Conservation (phyloP, 345 rosid genomes). For the Eucalyptus tenuipes region DNA sequence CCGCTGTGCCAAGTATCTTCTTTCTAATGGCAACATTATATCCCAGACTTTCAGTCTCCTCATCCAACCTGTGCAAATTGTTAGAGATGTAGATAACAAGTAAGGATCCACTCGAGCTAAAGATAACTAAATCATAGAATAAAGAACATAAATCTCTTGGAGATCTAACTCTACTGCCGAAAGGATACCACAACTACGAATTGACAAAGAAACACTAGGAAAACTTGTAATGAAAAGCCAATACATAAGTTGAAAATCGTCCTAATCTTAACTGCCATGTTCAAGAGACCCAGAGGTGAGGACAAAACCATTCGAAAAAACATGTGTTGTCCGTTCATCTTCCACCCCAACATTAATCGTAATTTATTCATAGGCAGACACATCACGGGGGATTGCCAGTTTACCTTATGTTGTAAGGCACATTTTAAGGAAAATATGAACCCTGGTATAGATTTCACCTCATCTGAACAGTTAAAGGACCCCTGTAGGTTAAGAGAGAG, state of each 20-base stretch:
- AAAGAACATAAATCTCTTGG: background rate
- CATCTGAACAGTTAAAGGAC: background rate
- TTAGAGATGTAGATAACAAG: background rate
- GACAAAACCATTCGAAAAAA: background rate
- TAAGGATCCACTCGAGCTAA: background rate
- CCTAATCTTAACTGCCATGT: background rate
- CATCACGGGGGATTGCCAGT: background rate
- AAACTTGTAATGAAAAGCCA: background rate
- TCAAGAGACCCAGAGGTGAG: background rate
- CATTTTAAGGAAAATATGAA: background rate
- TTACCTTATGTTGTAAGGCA: background rate
- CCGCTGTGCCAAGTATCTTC: constrained; percentile 16
- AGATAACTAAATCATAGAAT: background rate
- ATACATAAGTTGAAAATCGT: background rate
- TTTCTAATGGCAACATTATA: constrained; percentile 12
- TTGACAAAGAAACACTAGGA: background rate
- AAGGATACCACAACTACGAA: background rate
- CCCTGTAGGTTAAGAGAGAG: background rate
- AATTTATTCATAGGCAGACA: background rate
- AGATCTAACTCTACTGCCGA: background rate
- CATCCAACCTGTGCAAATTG: constrained; percentile 4
- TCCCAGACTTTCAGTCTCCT: constrained; percentile 22
- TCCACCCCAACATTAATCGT: background rate
- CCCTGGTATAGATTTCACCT: background rate
- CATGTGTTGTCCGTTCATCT: background rate